Base-by-base conservation (phyloP, 2,329 filamentous ascomycete species). In the Fusarium euwallaceae region DNA sequence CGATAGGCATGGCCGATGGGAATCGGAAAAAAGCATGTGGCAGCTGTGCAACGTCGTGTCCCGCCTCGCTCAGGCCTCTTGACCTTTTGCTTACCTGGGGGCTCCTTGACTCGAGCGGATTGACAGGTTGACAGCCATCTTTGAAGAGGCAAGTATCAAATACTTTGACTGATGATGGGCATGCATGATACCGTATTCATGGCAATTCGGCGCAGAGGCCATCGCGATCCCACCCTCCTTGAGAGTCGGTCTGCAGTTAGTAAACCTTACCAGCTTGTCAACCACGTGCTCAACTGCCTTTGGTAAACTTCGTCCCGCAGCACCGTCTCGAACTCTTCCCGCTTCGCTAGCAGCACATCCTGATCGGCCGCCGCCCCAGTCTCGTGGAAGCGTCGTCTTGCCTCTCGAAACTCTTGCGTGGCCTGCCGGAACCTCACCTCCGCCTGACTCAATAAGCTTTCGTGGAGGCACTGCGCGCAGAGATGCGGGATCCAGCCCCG, bases 401-500 rank as follows among this genome's bases (percentile, higher is more conserved):
- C 74, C 36, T 67, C 63, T 61, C 37, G 22, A 37, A 78, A 76
- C 34, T 61, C 55, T 32, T 62, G 56, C 17, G 34, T 68, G 29
- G 68, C 67, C 58, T 67, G 45, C 41, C 48, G 27, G 32, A 79
- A 71, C 55, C 53, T 74, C 29, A 34, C 36, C 61, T 72, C 43
- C 41, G 71, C 71, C 43, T 67, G 41, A 27, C 24, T 59, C 41
- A 59, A 10, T n/a, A 71, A 64, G 22, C n/a, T 51, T 56, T 45
- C 34, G 45, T 64, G 69, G n/a, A 69, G 65, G 39, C 75, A 81
- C 16, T 45, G 22, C 12, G 58, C 36, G 43, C 79, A 81, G 12
- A 71, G 37, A 32, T 69, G 48, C n/a, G 78, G 76, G 48, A 83
- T 78, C n/a, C 58, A 17, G 5, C 83, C 82, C 12, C 79, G 80